Evolutionary conservation across 495 filamentous ascomycete species (phyloP), one percentile per base, ranked within the genome.

Genomic region (Xylaria palmicola): DNA sequence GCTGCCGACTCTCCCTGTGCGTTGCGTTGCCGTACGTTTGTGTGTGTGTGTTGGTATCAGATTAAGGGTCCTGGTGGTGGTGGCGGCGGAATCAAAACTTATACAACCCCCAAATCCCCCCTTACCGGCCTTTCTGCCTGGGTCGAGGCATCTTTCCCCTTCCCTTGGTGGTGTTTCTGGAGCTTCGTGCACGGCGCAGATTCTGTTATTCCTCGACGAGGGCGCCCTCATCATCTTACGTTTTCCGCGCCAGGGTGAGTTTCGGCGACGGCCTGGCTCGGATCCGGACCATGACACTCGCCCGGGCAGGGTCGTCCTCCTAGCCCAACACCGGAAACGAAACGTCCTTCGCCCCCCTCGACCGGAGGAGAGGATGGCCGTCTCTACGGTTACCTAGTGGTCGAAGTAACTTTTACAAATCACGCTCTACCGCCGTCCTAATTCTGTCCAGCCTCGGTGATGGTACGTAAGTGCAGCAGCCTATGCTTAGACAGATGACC

Each of bases 41-140:
- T 36, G 48, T 27, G 19, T 51, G 48, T 4, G 17, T 34, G 48
- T n/a, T n/a, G 15, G 29, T 51, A 51, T 51, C 48, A 51, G 48
- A 51, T 51, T 51, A 34, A 34, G 48, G 29, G 22, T 19, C 9
- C 6, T 36, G 6, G 32, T 36, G 39, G 24, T 4, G 15, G 53
- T 44, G 53, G 53, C 53, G 53, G 53, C 26, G 53, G 27, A 56
- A 56, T 30, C 22, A 32, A 20, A 1, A 6, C n/a, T 56, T 44
- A 56, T 30, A 44, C 53, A 43, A 34, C 53, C 53, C 53, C 53
- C 37, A 44, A 56, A 19, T 1, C 19, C 36, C 20, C 52, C 52
- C 32, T 43, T 26, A 20, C 45, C 0, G 48, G 48, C 48, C 13
- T 55, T 43, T 55, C 20, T n/a, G 10, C 43, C 43, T 36, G 32